Percentiles rank a stretch among this genome's conserved stretches.
Evolutionary conservation across 768 basidiomycete species (phyloP).

Genomic region (Boletus rex-veris): DNA sequence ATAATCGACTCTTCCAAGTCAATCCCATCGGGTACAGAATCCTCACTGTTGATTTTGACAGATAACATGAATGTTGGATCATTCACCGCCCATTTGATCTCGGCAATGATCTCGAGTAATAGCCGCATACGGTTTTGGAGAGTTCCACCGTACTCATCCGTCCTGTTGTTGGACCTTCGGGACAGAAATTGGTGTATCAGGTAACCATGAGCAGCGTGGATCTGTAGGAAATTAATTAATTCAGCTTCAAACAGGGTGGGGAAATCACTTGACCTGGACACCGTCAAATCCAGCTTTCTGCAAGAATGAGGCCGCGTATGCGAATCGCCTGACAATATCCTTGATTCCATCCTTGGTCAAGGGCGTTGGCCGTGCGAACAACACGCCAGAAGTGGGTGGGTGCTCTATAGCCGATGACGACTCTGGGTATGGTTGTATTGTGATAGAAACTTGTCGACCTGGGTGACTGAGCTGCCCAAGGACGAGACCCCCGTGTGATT

Average conservation of each 20-base stretch:
- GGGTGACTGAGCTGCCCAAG: constrained; percentile 34
- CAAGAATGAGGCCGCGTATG: constrained; percentile 51
- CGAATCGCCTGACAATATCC: constrained; percentile 50
- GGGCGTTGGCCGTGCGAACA: constrained; percentile 32
- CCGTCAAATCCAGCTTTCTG: constrained; percentile 66
- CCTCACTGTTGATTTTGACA: constrained; percentile 34
- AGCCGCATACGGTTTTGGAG: constrained; percentile 51
- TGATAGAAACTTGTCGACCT: constrained; percentile 34
- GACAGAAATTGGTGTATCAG: constrained; percentile 49
- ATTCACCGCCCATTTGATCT: constrained; percentile 39
- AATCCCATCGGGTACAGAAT: constrained; percentile 30
- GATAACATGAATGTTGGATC: constrained; percentile 29
- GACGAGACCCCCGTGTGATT: constrained; percentile 28
- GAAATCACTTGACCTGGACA: constrained; percentile 37
- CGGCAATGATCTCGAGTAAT: constrained; percentile 43
- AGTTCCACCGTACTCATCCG: constrained; percentile 56
- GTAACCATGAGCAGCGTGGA: constrained; percentile 45
- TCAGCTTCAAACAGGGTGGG: background rate
- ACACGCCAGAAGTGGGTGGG: constrained; percentile 30
- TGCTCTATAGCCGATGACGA: constrained; percentile 34
- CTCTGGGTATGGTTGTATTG: constrained; percentile 34
- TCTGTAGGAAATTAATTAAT: constrained; percentile 16
- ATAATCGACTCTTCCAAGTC: constrained; percentile 30
- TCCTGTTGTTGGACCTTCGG: constrained; percentile 42
- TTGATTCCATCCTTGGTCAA: constrained; percentile 47